phyloP scores from a whole-genome alignment of 2,329 filamentous ascomycete genomes.

The Teratosphaeria pseudoeucalypti region DNA sequence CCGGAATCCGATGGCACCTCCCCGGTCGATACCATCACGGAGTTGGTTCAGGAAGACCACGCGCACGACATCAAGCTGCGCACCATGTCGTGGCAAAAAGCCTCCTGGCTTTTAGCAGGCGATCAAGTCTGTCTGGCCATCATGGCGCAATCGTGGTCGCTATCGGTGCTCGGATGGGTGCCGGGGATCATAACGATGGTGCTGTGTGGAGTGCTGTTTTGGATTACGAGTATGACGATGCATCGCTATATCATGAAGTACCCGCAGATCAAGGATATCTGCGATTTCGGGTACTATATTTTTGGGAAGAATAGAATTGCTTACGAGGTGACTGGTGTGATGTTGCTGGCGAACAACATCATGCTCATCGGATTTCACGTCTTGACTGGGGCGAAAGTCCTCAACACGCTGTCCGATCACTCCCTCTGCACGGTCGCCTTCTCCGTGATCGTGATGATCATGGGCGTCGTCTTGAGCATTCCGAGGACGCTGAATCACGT shows the following conservation, averaged over 20 bases:
- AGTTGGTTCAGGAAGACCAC: conserved; percentile 28
- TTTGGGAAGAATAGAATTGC: conserved; percentile 36
- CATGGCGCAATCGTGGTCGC: conserved; percentile 43
- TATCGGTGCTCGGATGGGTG: conserved; percentile 38
- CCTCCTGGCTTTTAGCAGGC: conserved; percentile 37
- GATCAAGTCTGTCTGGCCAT: conserved; percentile 44
- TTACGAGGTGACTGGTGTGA: conserved; percentile 37
- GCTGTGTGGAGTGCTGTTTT: conserved; percentile 36
- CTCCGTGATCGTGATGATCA: conserved; percentile 35
- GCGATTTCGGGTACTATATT: conserved; percentile 40
- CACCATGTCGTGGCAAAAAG: conserved; percentile 46
- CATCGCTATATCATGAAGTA: conserved; percentile 44
- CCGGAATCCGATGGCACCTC: conserved; percentile 8
- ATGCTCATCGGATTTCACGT: conserved; percentile 42
- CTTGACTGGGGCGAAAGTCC: conserved; percentile 37
- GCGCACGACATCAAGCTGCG: conserved; percentile 42
- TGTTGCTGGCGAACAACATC: conserved; percentile 44
- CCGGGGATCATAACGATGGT: conserved; percentile 40
- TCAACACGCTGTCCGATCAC: conserved; percentile 41
- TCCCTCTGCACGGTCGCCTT: conserved; percentile 41
- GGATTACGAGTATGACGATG: conserved; percentile 43
- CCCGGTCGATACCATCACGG: conserved; percentile 14
- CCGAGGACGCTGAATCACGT: conserved; percentile 38
- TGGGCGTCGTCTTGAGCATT: conserved; percentile 38
- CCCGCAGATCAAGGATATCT: conserved; percentile 41